Base-by-base conservation (phyloP, 2,329 filamentous ascomycete genomes). In the Xylariales sp. region DNA sequence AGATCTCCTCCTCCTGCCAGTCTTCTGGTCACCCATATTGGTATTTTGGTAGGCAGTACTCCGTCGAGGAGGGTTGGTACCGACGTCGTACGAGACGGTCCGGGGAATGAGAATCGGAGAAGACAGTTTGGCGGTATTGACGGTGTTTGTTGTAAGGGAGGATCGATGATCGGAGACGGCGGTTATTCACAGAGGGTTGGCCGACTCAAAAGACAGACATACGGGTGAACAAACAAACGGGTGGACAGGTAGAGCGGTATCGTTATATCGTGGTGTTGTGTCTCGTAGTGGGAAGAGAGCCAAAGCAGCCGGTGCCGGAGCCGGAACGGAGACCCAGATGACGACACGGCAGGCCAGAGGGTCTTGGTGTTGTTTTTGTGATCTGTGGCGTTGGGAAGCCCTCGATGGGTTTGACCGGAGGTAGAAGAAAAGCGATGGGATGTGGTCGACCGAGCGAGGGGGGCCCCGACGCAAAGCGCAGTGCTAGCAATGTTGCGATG, bases 51-150 rank as follows among this genome's bases (percentile, higher is more conserved):
- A 85, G 74, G 80, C 79, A 78, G 81, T 82, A 86, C 90, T 86
- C 82, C 89, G 86, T 79, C 86, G 85, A 77, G 87, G 86, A 80
- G 86, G 84, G 75, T 92, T 91, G 76, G 90, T 89, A 83, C 91
- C 91, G 85, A 90, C 91, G 86, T 94, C 91, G 87, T 96, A 97
- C 82, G 93, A 94, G 86, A 96, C 91, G 86, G 93, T 93, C 81
- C 93, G 93, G 81, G 93, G 91, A 78, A 97, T 88, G 78, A 97
- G 87, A 82, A 96, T 86, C 85, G 87, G 91, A 81, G 94, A 93
- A 90, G 94, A 95, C 93, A 97, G 90, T 85, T 97, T 97, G 93
- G 91, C 93, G 93, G 93, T 95, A 83, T 92, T 92, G 83, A 79
- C 69, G 71, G 78, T 70, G 65, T 70, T 69, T 54, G 71, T 69